Evolutionary conservation across 108 stramenopile species (phyloP), one percentile per base, ranked within the genome.

Genomic region (Licmophora abbreviata): DNA sequence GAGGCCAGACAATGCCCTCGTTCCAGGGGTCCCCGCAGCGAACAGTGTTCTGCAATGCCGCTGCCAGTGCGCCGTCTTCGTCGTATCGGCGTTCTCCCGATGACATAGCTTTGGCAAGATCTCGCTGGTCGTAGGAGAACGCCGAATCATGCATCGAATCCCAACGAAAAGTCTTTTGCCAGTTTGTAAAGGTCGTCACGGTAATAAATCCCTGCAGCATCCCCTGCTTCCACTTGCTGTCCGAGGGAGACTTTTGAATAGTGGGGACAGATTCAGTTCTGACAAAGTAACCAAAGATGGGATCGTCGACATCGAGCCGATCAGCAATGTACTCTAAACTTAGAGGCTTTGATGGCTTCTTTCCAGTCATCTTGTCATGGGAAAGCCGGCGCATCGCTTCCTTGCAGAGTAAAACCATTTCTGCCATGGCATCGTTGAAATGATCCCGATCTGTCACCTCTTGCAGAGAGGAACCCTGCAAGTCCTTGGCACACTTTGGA

Each of bases 321-420:
- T 95, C 93, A 20, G 88, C 86, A 51, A 95, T 85, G 57, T 95
- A 95, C 52, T 95, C 93, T 15, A 95, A 66, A 51, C 75, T 75
- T 14, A 95, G 58, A 0, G 93, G 90, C 54, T 95, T 95, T 54
- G 71, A 51, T 33, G 50, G 29, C 15, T 44, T 32, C 44, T 46
- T 50, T 25, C 31, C 51, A 4, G 27, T 6, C 11, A 34, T 20
- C 22, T 48, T 37, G 12, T 25, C 31, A 18, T 34, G 59, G 5
- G 57, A 55, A 14, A 58, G 72, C 23, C 92, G 83, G 29, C 74
- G 63, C 28, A 80, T 63, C 15, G 83, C 92, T 78, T 93, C 92
- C 30, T 83, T 94, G 65, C 93, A 92, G 0, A 92, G 56, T 31
- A 88, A 56, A 17, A 87, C 66, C 56, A 95, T 74, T 69, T 95